Base-by-base conservation (phyloP, 768 basidiomycete species). In the Boletus pseudopeckii region DNA sequence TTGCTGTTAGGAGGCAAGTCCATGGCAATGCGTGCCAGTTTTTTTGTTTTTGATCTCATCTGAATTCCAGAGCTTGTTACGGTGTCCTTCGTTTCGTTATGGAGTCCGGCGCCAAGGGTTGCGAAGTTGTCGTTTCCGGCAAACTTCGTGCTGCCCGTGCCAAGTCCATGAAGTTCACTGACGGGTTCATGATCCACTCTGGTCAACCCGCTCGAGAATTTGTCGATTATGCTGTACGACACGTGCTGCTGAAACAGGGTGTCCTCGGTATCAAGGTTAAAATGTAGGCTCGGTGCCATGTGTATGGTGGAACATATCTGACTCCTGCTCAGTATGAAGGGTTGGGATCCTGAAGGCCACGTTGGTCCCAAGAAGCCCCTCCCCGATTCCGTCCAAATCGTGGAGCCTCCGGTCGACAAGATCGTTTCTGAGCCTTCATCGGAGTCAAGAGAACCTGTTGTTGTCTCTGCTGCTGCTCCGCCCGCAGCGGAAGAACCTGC, bases 41-140 rank as follows among this genome's bases (percentile, higher is more conserved):
- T 38, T 26, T 43, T 32, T 38, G 0, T 10, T n/a, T n/a, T n/a
- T n/a, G n/a, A n/a, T 50, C 52, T 57, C 1, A 51, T 32, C 39
- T 50, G 24, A 22, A 41, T 54, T 33, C 50, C 33, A 93, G 92
- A 69, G 93, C 93, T 45, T 98, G 96, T 79, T 99, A 98, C 74
- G 97, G 97, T 88, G 97, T 99, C 67, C 93, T 99, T 69, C 93
- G 97, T 69, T 99, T 98, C 80, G 94, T 99, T 65, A 99, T 99
- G 97, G 97, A 99, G 78, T 98, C 96, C 54, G 92, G 92, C 64
- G 97, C 97, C 63, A 99, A 99, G 79, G 97, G 97, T 74, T 98
- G 95, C 71, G 97, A 99, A 76, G 97, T 99, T 59, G 92, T 98
- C 70, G 95, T 99, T 60, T 98, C 96, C 59, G 97, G 97, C 71